These are phyloP conservation scores for Hypoxylon cercidicola DNA, from an alignment of 495 filamentous ascomycete genomes.

Conservation along the genomic window DNA sequence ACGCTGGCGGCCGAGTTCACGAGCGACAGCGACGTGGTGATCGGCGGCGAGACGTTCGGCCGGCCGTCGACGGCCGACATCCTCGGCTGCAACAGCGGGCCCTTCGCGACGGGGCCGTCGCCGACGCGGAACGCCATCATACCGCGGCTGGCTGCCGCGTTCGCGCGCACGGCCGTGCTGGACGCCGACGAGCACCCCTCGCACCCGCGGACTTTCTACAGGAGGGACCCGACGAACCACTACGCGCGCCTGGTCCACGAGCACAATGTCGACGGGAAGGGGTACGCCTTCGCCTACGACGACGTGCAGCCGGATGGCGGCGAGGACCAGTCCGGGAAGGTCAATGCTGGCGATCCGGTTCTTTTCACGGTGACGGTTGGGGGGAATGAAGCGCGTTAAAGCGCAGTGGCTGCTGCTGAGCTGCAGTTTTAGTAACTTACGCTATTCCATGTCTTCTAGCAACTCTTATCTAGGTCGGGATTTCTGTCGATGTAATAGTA, in stretches of 20 bases:
- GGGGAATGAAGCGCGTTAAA: conserved; percentile 48
- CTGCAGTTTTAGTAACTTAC: too few relatives aligned
- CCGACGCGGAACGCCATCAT: conserved; percentile 69
- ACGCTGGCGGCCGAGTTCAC: conserved; percentile 40
- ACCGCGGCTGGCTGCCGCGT: conserved; percentile 73
- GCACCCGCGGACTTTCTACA: conserved; percentile 63
- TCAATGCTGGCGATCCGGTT: conserved; percentile 67
- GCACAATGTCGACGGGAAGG: conserved; percentile 70
- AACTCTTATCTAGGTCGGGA: too few relatives aligned
- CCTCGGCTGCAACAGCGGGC: conserved; percentile 75
- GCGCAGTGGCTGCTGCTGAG: background rate
- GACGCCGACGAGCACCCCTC: conserved; percentile 63
- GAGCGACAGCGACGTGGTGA: conserved; percentile 33
- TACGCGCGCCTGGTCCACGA: conserved; percentile 76
- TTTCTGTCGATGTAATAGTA: too few relatives aligned
- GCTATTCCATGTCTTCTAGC: too few relatives aligned
- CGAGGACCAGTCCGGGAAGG: conserved; percentile 72
- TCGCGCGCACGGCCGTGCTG: conserved; percentile 71
- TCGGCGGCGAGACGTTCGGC: conserved; percentile 63
- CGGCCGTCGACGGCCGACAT: conserved; percentile 73
- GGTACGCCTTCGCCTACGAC: conserved; percentile 85
- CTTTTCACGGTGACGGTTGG: conserved; percentile 75
- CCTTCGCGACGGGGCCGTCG: conserved; percentile 68
- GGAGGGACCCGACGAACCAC: conserved; percentile 71
- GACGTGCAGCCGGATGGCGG: conserved; percentile 74